Evolutionary conservation across 495 filamentous ascomycete species (phyloP), one percentile per base, ranked within the genome.

Genomic region (Echria macrotheca): DNA sequence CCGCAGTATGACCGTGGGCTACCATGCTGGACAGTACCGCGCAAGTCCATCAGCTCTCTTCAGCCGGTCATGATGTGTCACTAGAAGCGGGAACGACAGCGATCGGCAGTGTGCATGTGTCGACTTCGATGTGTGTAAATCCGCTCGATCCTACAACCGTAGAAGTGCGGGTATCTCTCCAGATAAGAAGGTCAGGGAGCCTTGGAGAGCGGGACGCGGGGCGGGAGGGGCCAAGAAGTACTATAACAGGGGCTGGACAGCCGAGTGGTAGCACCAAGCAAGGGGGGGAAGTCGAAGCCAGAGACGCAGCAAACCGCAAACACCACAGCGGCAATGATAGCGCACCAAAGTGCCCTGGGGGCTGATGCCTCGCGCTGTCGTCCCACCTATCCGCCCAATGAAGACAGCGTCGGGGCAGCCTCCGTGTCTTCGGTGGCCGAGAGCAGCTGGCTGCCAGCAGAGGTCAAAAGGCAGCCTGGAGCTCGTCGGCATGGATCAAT

Each of bases 21-120:
- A 61, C 55, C 61, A 66, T 64, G 44, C 53, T 58, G 49, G 53
- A 57, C 21, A 32, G 52, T 53, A 56, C 58, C 58, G 57, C 52
- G 52, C 59, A 57, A 54, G 52, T 54, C 59, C 47, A 49, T 58
- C 54, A 45, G 50, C 44, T 60, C 32, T 15, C 35, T 39, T 31
- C 54, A 59, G 49, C 55, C 59, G 44, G 57, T 55, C 62, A 63
- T 65, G 46, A 28, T 17, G 32, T 38, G 28, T 22, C 28, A 37
- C 47, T 36, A 32, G 33, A 17, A 17, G 49, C 15, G 11, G 37
- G 24, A 46, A 51, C 38, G 52, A 55, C 22, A 29, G 47, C 39
- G 55, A 57, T 57, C 52, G 58, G 40, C 54, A 52, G 19, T 40
- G 38, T 47, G 58, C 47, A 55, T 55, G 52, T 41, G 55, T 22